Conservation (phyloP, 768 basidiomycete species). For the Tylopilus balloui region DNA sequence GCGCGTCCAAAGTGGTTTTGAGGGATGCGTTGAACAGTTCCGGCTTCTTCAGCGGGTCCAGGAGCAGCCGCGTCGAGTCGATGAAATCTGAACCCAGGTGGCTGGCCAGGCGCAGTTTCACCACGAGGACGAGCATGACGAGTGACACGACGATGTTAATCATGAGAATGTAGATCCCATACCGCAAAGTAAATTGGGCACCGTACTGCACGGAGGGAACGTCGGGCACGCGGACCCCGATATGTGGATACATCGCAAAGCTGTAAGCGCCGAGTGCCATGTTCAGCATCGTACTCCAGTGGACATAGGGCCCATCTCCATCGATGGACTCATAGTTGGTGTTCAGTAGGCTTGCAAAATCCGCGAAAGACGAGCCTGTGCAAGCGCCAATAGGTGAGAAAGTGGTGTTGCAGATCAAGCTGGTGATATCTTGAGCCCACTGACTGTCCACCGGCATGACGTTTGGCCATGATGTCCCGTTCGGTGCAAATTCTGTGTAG, state of each 20-base stretch:
- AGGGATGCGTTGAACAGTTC: constrained; percentile 12
- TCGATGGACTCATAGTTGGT: fast-evolving
- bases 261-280: constrained; percentile 12
- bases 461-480: constrained; percentile 16
- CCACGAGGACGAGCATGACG: constrained; percentile 5
- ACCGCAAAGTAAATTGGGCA: not conserved
- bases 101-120: constrained; percentile 4
- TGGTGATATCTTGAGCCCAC: constrained; percentile 19
- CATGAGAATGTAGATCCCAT: constrained; percentile 5
- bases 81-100: constrained; percentile 8
- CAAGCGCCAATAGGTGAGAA: not conserved
- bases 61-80: constrained; percentile 7
- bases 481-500: constrained; percentile 8
- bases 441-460: constrained; percentile 2
- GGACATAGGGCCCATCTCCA: not conserved
- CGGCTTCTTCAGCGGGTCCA: constrained; percentile 11
- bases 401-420: constrained; percentile 10
- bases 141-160: constrained; percentile 9
- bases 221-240: fast-evolving
- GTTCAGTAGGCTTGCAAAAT: constrained; percentile 5
- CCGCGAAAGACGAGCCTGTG: not conserved
- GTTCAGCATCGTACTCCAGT: constrained; percentile 5
- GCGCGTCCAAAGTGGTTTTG: not conserved
- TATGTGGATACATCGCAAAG: not conserved
- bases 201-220: not conserved